Evolutionary conservation across 2,329 filamentous ascomycete species (phyloP), one percentile per base, ranked within the genome.

Genomic region (Ceratocystis lukuohia): DNA sequence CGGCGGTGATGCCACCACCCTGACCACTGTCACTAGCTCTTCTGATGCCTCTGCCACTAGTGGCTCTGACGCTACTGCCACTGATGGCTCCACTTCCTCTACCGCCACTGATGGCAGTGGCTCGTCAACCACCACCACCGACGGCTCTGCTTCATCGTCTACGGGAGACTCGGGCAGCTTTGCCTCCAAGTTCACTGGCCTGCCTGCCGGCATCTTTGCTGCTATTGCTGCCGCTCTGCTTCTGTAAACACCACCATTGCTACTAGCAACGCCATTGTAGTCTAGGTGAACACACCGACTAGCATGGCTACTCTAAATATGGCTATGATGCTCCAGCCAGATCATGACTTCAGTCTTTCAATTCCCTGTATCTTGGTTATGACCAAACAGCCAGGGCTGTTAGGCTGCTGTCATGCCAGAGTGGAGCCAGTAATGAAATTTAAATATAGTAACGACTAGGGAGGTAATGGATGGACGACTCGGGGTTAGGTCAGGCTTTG

Each of bases 151-250:
- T 28, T 71, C 71, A 8, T 64, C 71, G 45, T 71, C 70, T 22
- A 65, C 69, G 22, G 70, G 68, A 8, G 69, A 70, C 46, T 70
- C 69, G 57, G 70, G 69, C 63, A 69, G 66, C 45, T 70, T 70
- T 53, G 74, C 73, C 68, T 74, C 76, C 67, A 73, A 74, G 71
- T 80, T 80, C 62, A 77, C 76, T 66, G 79, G 76, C 46, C 78
- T 79, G 25, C 70, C 70, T 50, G 72, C 73, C 33, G 80, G 79
- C 66, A 69, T 81, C 62, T 68, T 82, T 50, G 80, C 79, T 64
- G 80, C 77, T 25, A 80, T 78, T 22, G 80, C 80, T 59, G 80
- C 78, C 50, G 78, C 75, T 69, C 71, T 80, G 68, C 73, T 82
- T 68, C 76, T 82, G 68, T 82, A 79, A 78, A 69, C 69, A 33